Percentiles rank a stretch among this genome's conserved stretches.
These are phyloP conservation scores for Trifolium fragiferum DNA, from an alignment of 306 rosid genomes.

Conservation along the genomic window DNA sequence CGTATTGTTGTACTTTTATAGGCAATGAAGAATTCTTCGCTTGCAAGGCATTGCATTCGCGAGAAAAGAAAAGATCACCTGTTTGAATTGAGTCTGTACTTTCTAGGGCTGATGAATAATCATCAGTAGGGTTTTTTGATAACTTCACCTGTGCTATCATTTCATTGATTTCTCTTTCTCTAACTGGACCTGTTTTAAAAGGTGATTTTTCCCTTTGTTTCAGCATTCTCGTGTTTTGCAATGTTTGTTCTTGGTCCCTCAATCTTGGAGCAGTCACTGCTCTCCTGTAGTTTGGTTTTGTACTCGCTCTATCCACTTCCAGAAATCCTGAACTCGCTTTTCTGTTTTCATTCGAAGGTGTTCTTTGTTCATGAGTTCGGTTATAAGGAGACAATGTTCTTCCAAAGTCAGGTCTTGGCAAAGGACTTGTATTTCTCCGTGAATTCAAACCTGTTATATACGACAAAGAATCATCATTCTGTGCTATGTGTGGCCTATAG, in stretches of 20 bases:
- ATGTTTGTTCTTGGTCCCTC: conserved; percentile 49
- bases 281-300: conserved; percentile 59
- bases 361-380: conserved; percentile 43
- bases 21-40: conserved; percentile 39
- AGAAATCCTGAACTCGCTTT: conserved; percentile 21
- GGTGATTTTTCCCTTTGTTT: conserved; percentile 48
- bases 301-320: conserved; percentile 37
- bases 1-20: conserved; percentile 38
- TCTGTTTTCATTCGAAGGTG: conserved; percentile 18
- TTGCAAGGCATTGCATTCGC: conserved; percentile 54
- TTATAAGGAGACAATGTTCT: conserved; percentile 56
- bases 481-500: conserved; percentile 50
- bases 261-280: conserved; percentile 69
- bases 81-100: conserved; percentile 68
- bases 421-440: conserved; percentile 59
- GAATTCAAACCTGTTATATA: conserved; percentile 37
- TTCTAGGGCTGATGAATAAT: conserved; percentile 39
- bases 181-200: conserved; percentile 49
- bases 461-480: conserved; percentile 29
- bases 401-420: conserved; percentile 54
- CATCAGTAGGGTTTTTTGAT: conserved; percentile 28
- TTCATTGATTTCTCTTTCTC: conserved; percentile 78
- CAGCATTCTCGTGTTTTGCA: conserved; percentile 41
- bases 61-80: conserved; percentile 86
- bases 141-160: conserved; percentile 62